phyloP scores from a whole-genome alignment of 2,329 filamentous ascomycete genomes.

The Calonectria multiphialidica region DNA sequence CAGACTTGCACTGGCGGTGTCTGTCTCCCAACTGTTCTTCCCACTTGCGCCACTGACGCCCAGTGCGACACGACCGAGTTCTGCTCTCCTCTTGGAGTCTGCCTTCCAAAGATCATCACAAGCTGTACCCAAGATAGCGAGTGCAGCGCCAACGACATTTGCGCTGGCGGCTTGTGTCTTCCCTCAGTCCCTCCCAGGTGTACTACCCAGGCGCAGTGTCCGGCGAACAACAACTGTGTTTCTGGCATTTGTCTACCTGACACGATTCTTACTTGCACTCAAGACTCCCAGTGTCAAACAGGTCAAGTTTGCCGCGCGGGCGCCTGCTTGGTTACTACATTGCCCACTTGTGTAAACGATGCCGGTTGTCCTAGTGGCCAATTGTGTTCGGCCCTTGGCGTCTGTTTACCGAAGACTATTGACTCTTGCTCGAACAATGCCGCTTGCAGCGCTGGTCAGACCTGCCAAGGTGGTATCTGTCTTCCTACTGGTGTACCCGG shows the following conservation, averaged over 20 bases:
- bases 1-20: not conserved
- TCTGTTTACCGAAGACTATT: conserved; percentile 8
- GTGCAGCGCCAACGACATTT: not conserved
- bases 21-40: not conserved
- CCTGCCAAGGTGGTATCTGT: not conserved
- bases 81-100: conserved; percentile 7
- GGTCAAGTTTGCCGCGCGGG: not conserved
- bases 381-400: not conserved
- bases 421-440: not conserved
- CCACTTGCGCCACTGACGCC: not conserved
- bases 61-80: not conserved
- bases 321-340: not conserved
- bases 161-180: not conserved
- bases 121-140: not conserved
- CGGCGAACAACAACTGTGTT: not conserved
- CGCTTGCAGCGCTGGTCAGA: not conserved
- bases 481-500: not conserved
- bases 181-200: not conserved
- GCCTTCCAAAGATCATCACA: not conserved
- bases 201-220: not conserved
- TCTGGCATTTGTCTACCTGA: not conserved
- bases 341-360: not conserved
- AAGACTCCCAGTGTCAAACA: not conserved
- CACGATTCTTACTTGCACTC: not conserved
- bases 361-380: not conserved